These are phyloP conservation scores for Ilex paraguariensis DNA, from an alignment of 305 asterid genomes.

Conservation along the genomic window DNA sequence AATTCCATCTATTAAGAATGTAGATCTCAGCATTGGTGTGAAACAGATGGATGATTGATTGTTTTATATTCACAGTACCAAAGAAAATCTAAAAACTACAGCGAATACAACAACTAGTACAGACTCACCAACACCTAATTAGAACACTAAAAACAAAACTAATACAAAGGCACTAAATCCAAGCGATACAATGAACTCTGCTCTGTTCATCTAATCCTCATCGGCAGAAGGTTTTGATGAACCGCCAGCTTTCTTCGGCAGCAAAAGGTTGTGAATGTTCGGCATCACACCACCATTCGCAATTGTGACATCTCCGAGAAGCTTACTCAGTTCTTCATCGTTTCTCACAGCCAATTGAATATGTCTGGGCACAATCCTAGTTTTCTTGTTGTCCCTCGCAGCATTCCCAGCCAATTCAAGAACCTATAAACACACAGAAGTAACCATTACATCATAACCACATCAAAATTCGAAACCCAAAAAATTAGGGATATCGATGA, in stretches of 20 bases:
- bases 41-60: no score
- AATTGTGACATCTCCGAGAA: conserved; percentile 40
- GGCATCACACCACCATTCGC: conserved; percentile 54
- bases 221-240: conserved; percentile 36
- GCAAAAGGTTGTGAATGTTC: conserved; percentile 43
- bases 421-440: conserved; percentile 37
- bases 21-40: no score
- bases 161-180: not conserved
- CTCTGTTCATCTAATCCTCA: conserved; percentile 13
- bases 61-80: not conserved
- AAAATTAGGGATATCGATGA: not conserved
- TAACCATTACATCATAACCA: not conserved
- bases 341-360: conserved; percentile 48
- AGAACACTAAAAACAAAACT: not conserved
- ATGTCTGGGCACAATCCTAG: conserved; percentile 46
- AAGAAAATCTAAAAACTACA: not conserved
- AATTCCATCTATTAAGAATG: no score
- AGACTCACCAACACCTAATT: not conserved
- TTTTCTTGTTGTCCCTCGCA: conserved; percentile 50
- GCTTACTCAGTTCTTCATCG: conserved; percentile 48
- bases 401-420: conserved; percentile 54
- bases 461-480: not conserved
- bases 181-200: not conserved
- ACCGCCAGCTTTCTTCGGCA: conserved; percentile 38
- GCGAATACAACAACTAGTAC: not conserved